Base-by-base conservation (phyloP, 2,329 filamentous ascomycete species). In the Parastagonospora avenae region DNA sequence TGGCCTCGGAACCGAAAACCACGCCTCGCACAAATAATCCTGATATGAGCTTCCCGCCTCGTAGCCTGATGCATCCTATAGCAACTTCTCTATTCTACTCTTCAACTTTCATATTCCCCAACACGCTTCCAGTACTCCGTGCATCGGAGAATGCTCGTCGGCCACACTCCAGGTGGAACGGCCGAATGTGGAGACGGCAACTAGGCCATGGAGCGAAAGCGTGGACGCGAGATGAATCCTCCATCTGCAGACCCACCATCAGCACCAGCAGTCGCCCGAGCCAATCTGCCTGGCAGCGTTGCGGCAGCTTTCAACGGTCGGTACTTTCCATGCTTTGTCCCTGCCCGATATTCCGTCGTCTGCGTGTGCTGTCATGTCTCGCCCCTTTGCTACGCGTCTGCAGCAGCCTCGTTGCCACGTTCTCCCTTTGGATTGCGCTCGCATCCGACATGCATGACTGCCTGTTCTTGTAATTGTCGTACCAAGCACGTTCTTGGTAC, bases 301-400 rank as follows among this genome's bases (percentile, higher is more conserved):
- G 71, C 72, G 59, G 67, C 72, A 45, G 72, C 74, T 55, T 75
- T 76, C 58, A 74, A 77, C 60, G 70, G 71, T 71, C 54, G 52
- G 70, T 70, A 43, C 29, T 30, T 39, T 29, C 32, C 28, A 8
- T 46, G 16, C 16, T 37, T 32, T 29, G 27, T 45, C 39, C 32
- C 14, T 38, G 36, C 16, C 29, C 45, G 33, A 33, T 38, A 3
- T 24, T 24, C 19, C 19, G n/a, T 46, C 32, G 7, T 30, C 36
- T 11, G 27, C 9, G 38, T 16, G 16, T 33, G 36, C 14, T 37
- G 33, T 33, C 50, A 44, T 39, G 38, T 39, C 45, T 48, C 46
- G 28, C 19, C 27, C 41, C 6, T 43, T 16, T 37, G 8, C 37
- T 24, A 16, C 19, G 15, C 37, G 24, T 39, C 15, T 39, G 37